Evolutionary conservation across 768 basidiomycete species (phyloP).

Genomic region (Lactifluus pinguis): DNA sequence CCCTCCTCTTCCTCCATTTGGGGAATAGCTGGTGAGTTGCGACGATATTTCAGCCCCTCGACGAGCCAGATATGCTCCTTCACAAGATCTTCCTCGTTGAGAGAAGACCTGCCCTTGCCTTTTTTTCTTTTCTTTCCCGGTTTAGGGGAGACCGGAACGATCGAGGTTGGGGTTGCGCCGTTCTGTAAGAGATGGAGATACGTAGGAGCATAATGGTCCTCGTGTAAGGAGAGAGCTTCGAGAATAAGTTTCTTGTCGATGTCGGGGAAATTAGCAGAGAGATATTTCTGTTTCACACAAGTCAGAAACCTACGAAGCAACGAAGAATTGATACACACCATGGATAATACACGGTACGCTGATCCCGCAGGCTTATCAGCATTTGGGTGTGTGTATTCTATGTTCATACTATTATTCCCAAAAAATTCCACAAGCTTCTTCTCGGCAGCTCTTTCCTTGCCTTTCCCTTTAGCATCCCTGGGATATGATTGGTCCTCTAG

Average conservation of each 20-base stretch:
- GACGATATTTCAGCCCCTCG: conserved; percentile 22
- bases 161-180: conserved; percentile 25
- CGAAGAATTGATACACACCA: conserved; percentile 33
- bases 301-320: conserved; percentile 6
- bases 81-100: conserved; percentile 27
- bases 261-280: conserved; percentile 47
- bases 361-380: conserved; percentile 35
- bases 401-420: conserved; percentile 27
- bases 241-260: conserved; percentile 50
- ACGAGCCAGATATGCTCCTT: conserved; percentile 32
- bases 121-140: conserved; percentile 27
- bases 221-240: conserved; percentile 29
- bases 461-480: conserved; percentile 37
- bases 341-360: conserved; percentile 41
- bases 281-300: conserved; percentile 34
- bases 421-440: conserved; percentile 15
- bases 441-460: conserved; percentile 30
- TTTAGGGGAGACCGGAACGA: conserved; percentile 29
- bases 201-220: conserved; percentile 56
- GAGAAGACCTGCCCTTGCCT: not conserved
- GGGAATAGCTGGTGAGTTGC: conserved; percentile 21
- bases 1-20: conserved; percentile 32
- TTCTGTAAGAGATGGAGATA: conserved; percentile 43
- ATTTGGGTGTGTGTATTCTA: conserved; percentile 47
- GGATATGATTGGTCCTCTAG: conserved; percentile 60